Evolutionary conservation across 2,329 filamentous ascomycete species (phyloP), one percentile per base, ranked within the genome.

Genomic region (Cephalotrichum gorgonifer): DNA sequence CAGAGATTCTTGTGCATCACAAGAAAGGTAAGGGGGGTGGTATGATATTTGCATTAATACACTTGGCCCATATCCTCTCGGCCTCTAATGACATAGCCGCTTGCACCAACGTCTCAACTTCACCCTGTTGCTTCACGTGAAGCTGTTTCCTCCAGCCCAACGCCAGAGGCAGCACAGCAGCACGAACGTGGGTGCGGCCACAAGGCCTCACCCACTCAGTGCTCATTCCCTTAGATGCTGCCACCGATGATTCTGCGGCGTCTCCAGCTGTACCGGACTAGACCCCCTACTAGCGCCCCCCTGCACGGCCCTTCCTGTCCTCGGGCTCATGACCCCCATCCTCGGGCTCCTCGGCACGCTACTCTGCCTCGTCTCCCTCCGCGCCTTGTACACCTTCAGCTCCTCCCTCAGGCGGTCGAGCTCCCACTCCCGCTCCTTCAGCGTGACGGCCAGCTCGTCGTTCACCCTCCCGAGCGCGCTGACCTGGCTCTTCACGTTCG

Each of bases 311-410:
- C n/a, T 25, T 62, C 61, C n/a, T 5, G 59, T 48, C n/a, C 63
- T 64, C 2, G 76, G 76, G 52, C 76, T 79, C 65, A 77, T 72
- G 47, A 77, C 64, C 28, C 70, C 67, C 54, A 73, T 64, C 6
- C 74, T 69, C n/a, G 78, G 78, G 56, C 76, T 80, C 22, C 74
- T 73, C 45, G 77, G 77, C 22, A 78, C 75, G 54, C 76, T 80
- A 47, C 64, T 68, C 56, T 75, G 71, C 31, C 78, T 65, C 3
- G 78, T 81, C 60, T 79, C 76, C 43, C 77, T 67, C 6, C 78
- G 70, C 52, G 68, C 75, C 56, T 69, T 73, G 38, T 73, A 58
- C 38, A 62, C 52, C 7, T 66, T 65, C 25, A 79, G 57, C 58
- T 81, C 76, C 15, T 78, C 72, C 50, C 64, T 69, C 23, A 66